phyloP scores from a whole-genome alignment of 345 rosid genomes.

The Populus tremula region DNA sequence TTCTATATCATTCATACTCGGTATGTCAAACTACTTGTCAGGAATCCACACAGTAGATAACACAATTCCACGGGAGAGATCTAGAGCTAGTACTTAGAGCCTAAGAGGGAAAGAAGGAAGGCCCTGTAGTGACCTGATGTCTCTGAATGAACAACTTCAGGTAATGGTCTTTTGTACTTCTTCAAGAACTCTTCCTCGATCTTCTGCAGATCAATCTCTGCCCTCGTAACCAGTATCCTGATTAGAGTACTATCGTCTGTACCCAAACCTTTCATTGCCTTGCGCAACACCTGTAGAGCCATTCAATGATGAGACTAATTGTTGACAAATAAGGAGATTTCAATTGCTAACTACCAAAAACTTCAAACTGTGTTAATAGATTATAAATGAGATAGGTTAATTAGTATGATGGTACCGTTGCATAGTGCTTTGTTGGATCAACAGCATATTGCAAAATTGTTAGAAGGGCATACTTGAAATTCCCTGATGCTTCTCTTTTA shows the following conservation, averaged over 20 bases:
- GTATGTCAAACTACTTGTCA: neutral
- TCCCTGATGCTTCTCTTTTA: constrained; percentile 46
- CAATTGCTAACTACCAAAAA: neutral
- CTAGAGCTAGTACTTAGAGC: constrained; percentile 20
- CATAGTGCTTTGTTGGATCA: constrained; percentile 51
- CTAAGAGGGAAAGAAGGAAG: constrained; percentile 59
- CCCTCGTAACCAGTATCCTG: constrained; percentile 53
- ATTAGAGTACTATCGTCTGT: constrained; percentile 53
- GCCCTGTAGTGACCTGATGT: constrained; percentile 53
- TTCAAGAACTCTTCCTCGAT: constrained; percentile 47
- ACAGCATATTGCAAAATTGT: constrained; percentile 56
- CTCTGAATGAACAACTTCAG: constrained; percentile 54
- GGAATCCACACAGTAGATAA: neutral
- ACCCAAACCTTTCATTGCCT: constrained; percentile 64
- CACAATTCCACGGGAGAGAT: neutral
- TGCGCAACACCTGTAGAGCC: constrained; percentile 41
- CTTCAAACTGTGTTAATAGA: neutral
- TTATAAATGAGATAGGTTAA: neutral
- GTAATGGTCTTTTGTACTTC: constrained; percentile 46
- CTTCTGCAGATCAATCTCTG: constrained; percentile 55
- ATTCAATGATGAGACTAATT: neutral
- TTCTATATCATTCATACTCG: neutral
- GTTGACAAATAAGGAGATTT: neutral
- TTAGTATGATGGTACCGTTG: constrained; percentile 35
- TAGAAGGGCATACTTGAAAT: constrained; percentile 47